Evolutionary conservation across 352 stramenopile genomes (phyloP).

Genomic region (Phytophthora ramorum): DNA sequence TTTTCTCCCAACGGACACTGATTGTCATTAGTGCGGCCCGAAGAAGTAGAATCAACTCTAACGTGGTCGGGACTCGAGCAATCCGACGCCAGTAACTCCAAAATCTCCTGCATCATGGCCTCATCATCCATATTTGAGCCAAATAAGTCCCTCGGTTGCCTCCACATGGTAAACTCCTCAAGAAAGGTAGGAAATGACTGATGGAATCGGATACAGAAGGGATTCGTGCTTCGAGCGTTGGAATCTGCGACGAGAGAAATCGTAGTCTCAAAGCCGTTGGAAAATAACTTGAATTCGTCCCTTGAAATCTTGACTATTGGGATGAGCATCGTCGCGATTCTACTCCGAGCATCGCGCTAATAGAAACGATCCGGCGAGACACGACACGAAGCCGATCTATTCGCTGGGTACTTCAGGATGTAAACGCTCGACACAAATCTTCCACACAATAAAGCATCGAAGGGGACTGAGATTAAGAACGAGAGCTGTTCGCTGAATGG

Average conservation of each 20-base stretch:
- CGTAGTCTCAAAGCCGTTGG: slow-evolving; percentile 10
- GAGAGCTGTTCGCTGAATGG: too few relatives aligned
- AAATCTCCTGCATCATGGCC: slow-evolving; percentile 41
- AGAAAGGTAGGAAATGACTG: neutral
- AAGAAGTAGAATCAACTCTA: too few relatives aligned
- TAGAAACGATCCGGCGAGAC: too few relatives aligned
- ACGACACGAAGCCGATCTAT: too few relatives aligned
- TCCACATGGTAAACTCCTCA: slow-evolving; percentile 1
- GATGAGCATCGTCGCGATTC: too few relatives aligned
- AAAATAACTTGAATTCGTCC: neutral
- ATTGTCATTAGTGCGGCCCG: neutral
- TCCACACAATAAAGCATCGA: too few relatives aligned
- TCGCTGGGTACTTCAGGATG: too few relatives aligned
- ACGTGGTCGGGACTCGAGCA: slow-evolving; percentile 3
- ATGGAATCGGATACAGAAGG: slow-evolving; percentile 7
- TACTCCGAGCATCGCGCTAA: too few relatives aligned
- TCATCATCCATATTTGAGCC: slow-evolving; percentile 13
- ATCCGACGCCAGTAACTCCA: slow-evolving; percentile 30
- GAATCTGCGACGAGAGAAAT: slow-evolving; percentile 16
- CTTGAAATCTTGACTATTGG: neutral
- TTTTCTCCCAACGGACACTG: neutral
- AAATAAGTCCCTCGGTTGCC: slow-evolving; percentile 14
- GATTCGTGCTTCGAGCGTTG: slow-evolving; percentile 18
- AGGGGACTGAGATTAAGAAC: too few relatives aligned
- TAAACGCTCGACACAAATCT: too few relatives aligned